Conservation (phyloP, 257 asterid genomes). For the Vinca minor region DNA sequence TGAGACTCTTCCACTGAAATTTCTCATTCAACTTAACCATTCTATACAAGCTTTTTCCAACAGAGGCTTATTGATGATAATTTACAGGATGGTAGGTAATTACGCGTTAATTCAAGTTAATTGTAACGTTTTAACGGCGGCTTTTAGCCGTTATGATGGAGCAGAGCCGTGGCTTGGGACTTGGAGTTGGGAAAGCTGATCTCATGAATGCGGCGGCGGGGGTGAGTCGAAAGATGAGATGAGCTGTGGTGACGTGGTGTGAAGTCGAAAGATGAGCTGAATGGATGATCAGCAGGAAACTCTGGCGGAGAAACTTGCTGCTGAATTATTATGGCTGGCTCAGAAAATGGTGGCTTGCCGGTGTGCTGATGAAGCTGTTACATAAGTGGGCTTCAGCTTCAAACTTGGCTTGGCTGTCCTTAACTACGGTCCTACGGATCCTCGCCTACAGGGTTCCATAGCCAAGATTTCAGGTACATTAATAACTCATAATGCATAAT, state of each 20-base stretch:
- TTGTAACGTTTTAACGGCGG: conserved; percentile 48
- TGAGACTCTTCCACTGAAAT: no score
- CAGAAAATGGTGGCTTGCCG: conserved; percentile 75
- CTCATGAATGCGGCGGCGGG: conserved; percentile 7
- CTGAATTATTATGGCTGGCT: conserved; percentile 81
- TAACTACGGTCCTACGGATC: conserved; percentile 69
- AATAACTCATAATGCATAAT: no score
- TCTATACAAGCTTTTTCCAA: no score
- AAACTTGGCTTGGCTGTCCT: conserved; percentile 61
- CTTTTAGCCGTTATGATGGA: conserved; percentile 42
- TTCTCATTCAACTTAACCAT: no score
- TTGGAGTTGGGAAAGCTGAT: conserved; percentile 10
- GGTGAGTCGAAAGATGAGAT: conserved; percentile 31
- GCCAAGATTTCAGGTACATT: conserved; percentile 70
- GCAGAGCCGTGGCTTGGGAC: conserved; percentile 16
- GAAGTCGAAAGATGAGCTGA: conserved; percentile 28
- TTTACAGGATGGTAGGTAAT: conserved; percentile 26
- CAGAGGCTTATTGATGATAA: conserved; percentile 68
- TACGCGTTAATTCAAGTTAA: conserved; percentile 43
- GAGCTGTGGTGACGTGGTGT: conserved; percentile 37
- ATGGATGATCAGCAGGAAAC: conserved; percentile 29
- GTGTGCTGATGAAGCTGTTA: conserved; percentile 64
- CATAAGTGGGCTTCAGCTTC: conserved; percentile 65
- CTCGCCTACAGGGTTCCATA: conserved; percentile 65
- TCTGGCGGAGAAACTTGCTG: conserved; percentile 86